A percentile compares a stretch with the other conserved stretches of the same genome.
Evolutionary conservation across 2,329 filamentous ascomycete species (phyloP).

Genomic region (Lasiodiplodia hormozganensis): DNA sequence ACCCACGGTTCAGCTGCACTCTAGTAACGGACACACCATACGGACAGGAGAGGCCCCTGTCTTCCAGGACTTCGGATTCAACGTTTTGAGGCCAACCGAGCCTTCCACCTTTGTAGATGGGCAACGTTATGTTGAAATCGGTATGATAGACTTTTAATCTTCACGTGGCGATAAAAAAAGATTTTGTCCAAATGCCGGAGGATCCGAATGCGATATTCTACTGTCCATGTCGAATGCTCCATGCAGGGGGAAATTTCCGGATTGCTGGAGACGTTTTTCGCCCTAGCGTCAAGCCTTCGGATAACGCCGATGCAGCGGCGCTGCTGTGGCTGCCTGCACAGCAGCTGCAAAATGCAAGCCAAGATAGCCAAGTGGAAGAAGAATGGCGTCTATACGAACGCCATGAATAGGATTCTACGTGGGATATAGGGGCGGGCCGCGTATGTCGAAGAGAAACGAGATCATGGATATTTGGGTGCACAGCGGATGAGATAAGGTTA

Average conservation of each 20-base stretch:
- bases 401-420: not conserved
- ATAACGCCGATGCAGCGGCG: slow-evolving; percentile 1
- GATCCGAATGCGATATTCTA: slow-evolving; percentile 6
- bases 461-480: not conserved
- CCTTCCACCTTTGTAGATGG: not conserved
- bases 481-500: slow-evolving; percentile 12
- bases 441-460: not conserved
- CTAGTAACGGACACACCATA: not conserved
- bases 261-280: too few species aligned
- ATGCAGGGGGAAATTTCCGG: slow-evolving; percentile 12
- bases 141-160: not conserved
- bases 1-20: not conserved
- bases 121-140: not conserved
- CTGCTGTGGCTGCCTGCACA: not conserved
- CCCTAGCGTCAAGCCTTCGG: not conserved
- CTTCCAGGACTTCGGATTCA: not conserved
- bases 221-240: not conserved
- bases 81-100: not conserved
- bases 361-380: not conserved
- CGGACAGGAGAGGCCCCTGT: not conserved
- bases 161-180: not conserved
- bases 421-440: not conserved
- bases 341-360: not conserved
- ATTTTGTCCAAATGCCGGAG: not conserved
- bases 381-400: not conserved